phyloP scores from a whole-genome alignment of 169 alveolate species.

The Cystoisospora suis region DNA sequence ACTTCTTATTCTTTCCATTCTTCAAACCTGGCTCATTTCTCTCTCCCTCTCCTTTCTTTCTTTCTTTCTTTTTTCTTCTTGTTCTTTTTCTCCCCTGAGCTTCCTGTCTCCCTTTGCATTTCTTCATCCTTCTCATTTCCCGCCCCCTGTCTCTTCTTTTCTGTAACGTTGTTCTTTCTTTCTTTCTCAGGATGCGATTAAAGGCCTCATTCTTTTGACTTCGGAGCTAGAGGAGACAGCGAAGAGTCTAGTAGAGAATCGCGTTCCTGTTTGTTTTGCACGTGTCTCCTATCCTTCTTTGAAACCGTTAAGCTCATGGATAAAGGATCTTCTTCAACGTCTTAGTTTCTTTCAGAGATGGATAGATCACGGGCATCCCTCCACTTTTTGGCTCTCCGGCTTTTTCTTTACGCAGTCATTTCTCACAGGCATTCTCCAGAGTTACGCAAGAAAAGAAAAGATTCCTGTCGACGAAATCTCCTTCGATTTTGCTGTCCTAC shows the following conservation, averaged over 20 bases:
- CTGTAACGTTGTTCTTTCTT: neutral
- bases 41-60: no score
- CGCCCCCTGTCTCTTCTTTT: neutral
- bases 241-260: constrained; percentile 79
- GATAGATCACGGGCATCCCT: constrained; percentile 89
- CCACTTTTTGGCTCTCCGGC: constrained; percentile 88
- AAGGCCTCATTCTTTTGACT: constrained; percentile 86
- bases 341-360: constrained; percentile 87
- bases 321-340: constrained; percentile 83
- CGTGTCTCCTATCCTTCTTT: constrained; percentile 88
- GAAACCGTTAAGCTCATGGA: constrained; percentile 88
- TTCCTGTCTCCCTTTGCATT: no score
- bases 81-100: neutral
- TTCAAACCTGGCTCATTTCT: no score
- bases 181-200: constrained; percentile 81
- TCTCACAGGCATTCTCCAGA: constrained; percentile 90
- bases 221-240: constrained; percentile 85
- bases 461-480: constrained; percentile 89
- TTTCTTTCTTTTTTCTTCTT: no score
- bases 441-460: constrained; percentile 86
- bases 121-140: no score
- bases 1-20: no score
- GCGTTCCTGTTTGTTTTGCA: constrained; percentile 86
- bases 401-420: constrained; percentile 90
- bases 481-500: constrained; percentile 81